phyloP scores from a whole-genome alignment of 805 yeast genomes.

The Pichia thaimueangensis region DNA sequence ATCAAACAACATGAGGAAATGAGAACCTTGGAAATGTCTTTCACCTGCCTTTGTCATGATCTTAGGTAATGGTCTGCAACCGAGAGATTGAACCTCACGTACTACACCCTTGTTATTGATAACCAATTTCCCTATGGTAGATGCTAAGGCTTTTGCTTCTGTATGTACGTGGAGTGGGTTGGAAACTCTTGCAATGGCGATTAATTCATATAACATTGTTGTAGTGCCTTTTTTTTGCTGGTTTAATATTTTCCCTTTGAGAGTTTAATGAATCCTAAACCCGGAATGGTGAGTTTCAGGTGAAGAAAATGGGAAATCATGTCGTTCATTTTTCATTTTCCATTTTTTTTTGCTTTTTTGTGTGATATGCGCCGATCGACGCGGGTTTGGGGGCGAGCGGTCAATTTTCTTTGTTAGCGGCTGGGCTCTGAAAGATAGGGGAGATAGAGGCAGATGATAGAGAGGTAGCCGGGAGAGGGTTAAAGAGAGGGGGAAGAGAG shows the following conservation, averaged over 20 bases:
- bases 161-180: constrained; percentile 45
- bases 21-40: constrained; percentile 83
- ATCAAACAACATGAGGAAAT: constrained; percentile 82
- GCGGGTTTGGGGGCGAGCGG: neutral
- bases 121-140: constrained; percentile 74
- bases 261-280: too few relatives aligned
- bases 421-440: neutral
- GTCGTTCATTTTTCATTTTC: neutral
- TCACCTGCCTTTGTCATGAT: constrained; percentile 82
- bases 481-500: neutral
- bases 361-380: constrained; percentile 2
- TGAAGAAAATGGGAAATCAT: too few relatives aligned
- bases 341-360: neutral
- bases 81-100: constrained; percentile 73
- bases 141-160: constrained; percentile 54
- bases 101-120: constrained; percentile 92
- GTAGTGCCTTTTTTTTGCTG: neutral
- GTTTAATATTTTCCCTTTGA: neutral
- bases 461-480: neutral
- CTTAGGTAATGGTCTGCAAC: constrained; percentile 71
- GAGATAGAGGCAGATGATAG: neutral
- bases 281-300: too few relatives aligned
- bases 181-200: constrained; percentile 80
- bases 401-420: too few relatives aligned
- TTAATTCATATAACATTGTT: constrained; percentile 78